phyloP scores from a whole-genome alignment of 345 rosid species.

The Brassica carinata region DNA sequence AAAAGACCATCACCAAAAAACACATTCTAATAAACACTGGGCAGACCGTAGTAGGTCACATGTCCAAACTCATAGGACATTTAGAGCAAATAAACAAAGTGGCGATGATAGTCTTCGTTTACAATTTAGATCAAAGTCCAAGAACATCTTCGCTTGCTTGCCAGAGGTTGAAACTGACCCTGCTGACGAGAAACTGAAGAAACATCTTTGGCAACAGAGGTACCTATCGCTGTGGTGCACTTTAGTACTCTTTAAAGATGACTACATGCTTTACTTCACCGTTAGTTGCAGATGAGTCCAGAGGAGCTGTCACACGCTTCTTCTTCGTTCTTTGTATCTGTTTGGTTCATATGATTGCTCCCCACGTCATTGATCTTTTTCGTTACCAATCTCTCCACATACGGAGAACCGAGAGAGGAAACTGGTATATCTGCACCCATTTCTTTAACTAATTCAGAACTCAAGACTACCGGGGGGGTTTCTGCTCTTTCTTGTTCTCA shows the following conservation, averaged over 20 bases:
- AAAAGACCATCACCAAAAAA: no score
- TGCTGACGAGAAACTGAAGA: constrained; percentile 32
- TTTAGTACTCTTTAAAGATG: constrained; percentile 26
- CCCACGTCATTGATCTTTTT: constrained; percentile 41
- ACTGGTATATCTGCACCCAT: constrained; percentile 18
- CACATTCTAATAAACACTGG: no score
- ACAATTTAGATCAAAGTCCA: constrained; percentile 80
- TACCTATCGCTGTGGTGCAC: constrained; percentile 8
- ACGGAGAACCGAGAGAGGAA: constrained; percentile 31
- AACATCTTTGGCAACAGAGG: constrained; percentile 42
- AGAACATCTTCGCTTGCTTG: constrained; percentile 51
- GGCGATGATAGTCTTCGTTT: no score
- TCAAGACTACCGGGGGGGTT: constrained; percentile 9
- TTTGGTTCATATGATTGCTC: constrained; percentile 18
- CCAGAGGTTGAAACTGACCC: constrained; percentile 39
- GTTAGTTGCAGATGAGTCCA: constrained; percentile 33
- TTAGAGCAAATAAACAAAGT: no score
- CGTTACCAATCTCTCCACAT: no score
- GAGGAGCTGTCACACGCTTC: constrained; percentile 3
- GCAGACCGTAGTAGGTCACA: no score
- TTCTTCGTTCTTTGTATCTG: constrained; percentile 15
- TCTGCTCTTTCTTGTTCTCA: constrained; percentile 38
- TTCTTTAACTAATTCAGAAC: constrained; percentile 18
- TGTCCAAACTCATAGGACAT: no score
- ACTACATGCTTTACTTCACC: constrained; percentile 35